phyloP scores from a whole-genome alignment of 148 eudicot species.

The Agrostemma githago region DNA sequence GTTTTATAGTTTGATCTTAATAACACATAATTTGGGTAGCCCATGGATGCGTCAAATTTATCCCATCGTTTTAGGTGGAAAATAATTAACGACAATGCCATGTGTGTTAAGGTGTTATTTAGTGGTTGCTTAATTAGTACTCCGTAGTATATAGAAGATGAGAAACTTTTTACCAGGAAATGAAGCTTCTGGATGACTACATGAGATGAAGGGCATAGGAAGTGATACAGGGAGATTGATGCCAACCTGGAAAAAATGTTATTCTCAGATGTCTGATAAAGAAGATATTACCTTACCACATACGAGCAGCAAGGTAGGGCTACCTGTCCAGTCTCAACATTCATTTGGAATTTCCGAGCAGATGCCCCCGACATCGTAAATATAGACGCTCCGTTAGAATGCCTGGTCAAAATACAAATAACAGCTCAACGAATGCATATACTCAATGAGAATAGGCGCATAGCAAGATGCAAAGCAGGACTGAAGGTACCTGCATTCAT shows the following conservation, averaged over 20 bases:
- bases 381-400: slow-evolving; percentile 58
- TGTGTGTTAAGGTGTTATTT: too few species aligned
- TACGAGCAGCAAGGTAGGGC: not conserved
- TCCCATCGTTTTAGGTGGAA: too few species aligned
- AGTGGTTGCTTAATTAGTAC: too few species aligned
- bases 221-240: slow-evolving; percentile 54
- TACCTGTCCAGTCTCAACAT: slow-evolving; percentile 63
- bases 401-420: slow-evolving; percentile 32
- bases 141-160: too few species aligned
- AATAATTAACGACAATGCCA: too few species aligned
- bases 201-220: slow-evolving; percentile 55
- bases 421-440: slow-evolving; percentile 1
- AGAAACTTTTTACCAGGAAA: slow-evolving; percentile 33
- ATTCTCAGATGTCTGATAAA: not conserved
- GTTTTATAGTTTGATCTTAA: too few species aligned
- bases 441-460: slow-evolving; percentile 7
- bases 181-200: slow-evolving; percentile 43
- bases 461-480: slow-evolving; percentile 2
- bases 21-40: too few species aligned
- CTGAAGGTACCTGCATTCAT: slow-evolving; percentile 44
- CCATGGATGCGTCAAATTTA: too few species aligned
- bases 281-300: not conserved
- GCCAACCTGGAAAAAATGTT: slow-evolving; percentile 40
- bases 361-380: slow-evolving; percentile 55
- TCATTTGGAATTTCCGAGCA: slow-evolving; percentile 57